These are phyloP conservation scores for Russula griseocarnosa DNA, from an alignment of 768 basidiomycete genomes.

Conservation along the genomic window DNA sequence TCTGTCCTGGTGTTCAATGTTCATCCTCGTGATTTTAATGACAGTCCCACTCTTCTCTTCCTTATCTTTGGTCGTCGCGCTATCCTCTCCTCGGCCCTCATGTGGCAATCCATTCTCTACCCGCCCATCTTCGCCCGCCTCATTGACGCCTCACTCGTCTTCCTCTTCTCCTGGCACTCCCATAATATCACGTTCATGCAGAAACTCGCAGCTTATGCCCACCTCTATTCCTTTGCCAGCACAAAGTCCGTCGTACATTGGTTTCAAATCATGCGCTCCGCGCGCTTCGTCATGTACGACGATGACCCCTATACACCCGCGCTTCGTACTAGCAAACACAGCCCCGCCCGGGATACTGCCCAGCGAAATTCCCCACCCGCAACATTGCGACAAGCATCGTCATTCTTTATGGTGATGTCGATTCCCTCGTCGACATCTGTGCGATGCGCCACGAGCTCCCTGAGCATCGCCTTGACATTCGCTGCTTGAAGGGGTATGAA, in stretches of 20 bases:
- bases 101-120: slow-evolving; percentile 82
- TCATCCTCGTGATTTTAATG: slow-evolving; percentile 1
- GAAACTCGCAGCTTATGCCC: slow-evolving; percentile 76
- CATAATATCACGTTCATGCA: slow-evolving; percentile 63
- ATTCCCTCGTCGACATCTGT: slow-evolving; percentile 78
- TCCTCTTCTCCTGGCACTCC: slow-evolving; percentile 73
- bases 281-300: slow-evolving; percentile 81
- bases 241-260: slow-evolving; percentile 87
- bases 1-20: neutral
- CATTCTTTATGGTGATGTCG: slow-evolving; percentile 67
- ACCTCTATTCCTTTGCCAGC: slow-evolving; percentile 76
- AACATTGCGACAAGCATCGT: slow-evolving; percentile 80
- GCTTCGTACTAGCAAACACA: slow-evolving; percentile 35
- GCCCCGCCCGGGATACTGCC: slow-evolving; percentile 44
- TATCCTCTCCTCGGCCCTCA: slow-evolving; percentile 73
- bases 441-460: slow-evolving; percentile 72
- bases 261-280: slow-evolving; percentile 88
- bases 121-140: slow-evolving; percentile 72
- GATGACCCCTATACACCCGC: slow-evolving; percentile 56
- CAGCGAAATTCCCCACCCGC: slow-evolving; percentile 73
- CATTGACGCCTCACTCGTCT: slow-evolving; percentile 63
- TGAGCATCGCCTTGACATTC: slow-evolving; percentile 45
- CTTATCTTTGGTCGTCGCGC: slow-evolving; percentile 81
- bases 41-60: slow-evolving; percentile 71
- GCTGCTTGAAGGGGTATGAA: slow-evolving; percentile 51